Percentiles rank a stretch among this genome's conserved stretches.
Conservation (phyloP, 2,329 filamentous ascomycete genomes). For the Colletotrichum phormii region DNA sequence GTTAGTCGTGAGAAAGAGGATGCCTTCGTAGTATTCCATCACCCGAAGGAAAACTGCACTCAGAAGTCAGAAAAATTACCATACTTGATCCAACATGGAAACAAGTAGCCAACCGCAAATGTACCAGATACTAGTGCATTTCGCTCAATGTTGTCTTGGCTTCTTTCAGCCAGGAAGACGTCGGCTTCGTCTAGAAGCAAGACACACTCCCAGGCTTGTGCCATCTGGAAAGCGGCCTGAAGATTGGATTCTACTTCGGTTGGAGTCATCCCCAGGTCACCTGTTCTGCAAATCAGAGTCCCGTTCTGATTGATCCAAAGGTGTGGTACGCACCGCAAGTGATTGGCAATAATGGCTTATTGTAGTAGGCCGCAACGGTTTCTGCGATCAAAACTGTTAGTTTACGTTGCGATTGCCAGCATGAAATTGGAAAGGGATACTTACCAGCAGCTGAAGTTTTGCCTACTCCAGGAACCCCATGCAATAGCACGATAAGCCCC, state of each 20-base stretch:
- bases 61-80: neutral
- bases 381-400: neutral
- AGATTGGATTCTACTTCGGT: constrained; percentile 19
- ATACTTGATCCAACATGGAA: neutral
- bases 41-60: constrained; percentile 55
- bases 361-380: constrained; percentile 24
- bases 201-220: constrained; percentile 34
- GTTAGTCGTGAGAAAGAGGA: constrained; percentile 64
- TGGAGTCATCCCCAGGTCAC: constrained; percentile 11
- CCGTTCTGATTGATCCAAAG: constrained; percentile 52
- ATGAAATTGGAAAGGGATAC: neutral
- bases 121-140: constrained; percentile 22
- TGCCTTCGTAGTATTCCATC: constrained; percentile 62
- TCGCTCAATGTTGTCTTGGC: constrained; percentile 46
- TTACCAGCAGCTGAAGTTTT: constrained; percentile 58
- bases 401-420: neutral
- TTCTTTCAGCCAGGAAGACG: constrained; percentile 75
- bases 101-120: neutral
- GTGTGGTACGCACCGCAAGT: constrained; percentile 60
- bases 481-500: constrained; percentile 57
- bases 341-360: constrained; percentile 51
- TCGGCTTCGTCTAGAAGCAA: constrained; percentile 24
- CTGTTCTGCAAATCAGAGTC: constrained; percentile 53
- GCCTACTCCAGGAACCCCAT: constrained; percentile 60
- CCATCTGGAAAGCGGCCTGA: neutral